Percentiles rank a stretch among this genome's conserved stretches.
Conservation (phyloP, 495 filamentous ascomycete genomes). For the Aspergillus carlsbadensis region DNA sequence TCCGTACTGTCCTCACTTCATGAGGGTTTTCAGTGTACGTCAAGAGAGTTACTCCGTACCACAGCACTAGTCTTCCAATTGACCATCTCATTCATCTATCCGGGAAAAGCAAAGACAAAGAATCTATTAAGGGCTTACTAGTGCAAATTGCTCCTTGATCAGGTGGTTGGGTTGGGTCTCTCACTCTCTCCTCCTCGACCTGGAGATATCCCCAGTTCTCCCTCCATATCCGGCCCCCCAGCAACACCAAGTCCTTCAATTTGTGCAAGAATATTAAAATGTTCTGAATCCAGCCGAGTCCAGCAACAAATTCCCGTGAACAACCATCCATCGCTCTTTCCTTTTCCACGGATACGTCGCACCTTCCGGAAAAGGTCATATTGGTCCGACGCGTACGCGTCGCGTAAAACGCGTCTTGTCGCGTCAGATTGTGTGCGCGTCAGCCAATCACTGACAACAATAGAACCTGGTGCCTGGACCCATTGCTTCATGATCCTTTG, state of each 20-base stretch:
- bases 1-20: too few relatives aligned
- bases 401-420: neutral
- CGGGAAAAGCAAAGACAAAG: neutral
- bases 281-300: too few relatives aligned
- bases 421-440: neutral
- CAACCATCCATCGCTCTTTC: neutral
- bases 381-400: neutral
- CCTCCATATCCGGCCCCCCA: slow-evolving; percentile 4
- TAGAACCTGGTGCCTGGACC: neutral
- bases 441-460: neutral
- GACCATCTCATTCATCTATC: neutral
- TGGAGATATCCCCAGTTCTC: slow-evolving; percentile 15
- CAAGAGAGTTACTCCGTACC: neutral
- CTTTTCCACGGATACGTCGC: neutral
- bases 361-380: neutral
- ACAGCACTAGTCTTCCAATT: neutral
- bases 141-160: slow-evolving; percentile 6
- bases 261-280: too few relatives aligned
- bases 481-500: too few relatives aligned
- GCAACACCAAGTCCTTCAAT: neutral
- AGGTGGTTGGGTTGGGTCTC: slow-evolving; percentile 12
- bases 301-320: too few relatives aligned
- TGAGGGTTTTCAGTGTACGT: too few relatives aligned
- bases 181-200: slow-evolving; percentile 3
- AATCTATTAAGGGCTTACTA: neutral